These are phyloP conservation scores for Talaromyces ruber DNA, from an alignment of 495 filamentous ascomycete genomes.

Conservation along the genomic window DNA sequence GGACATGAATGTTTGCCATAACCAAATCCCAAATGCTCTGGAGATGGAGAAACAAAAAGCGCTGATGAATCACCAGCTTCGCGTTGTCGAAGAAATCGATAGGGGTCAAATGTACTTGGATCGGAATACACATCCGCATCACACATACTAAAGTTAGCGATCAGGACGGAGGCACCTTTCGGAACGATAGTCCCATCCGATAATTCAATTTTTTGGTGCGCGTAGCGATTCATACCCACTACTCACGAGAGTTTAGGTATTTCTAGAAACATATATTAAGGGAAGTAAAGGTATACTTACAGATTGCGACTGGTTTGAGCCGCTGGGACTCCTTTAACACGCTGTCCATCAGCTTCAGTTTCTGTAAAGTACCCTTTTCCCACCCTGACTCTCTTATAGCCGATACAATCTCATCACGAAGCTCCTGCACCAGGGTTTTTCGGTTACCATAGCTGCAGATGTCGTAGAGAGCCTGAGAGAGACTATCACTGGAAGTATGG, in stretches of 20 bases:
- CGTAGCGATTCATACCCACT: constrained; percentile 37
- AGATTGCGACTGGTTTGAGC: constrained; percentile 17
- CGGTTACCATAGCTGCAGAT: constrained; percentile 27
- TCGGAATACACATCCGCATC: constrained; percentile 22
- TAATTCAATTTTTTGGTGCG: constrained; percentile 20
- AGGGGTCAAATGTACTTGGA: constrained; percentile 12
- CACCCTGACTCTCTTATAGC: constrained; percentile 27
- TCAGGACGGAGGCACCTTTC: constrained; percentile 22
- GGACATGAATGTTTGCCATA: constrained; percentile 35
- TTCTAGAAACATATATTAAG: background rate
- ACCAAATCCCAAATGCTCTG: constrained; percentile 10
- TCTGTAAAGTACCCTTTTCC: constrained; percentile 25
- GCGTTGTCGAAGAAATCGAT: constrained; percentile 10
- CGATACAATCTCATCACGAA: constrained; percentile 30
- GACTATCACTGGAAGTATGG: constrained; percentile 24
- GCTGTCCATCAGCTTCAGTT: constrained; percentile 38
- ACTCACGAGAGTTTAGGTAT: background rate
- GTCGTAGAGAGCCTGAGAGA: constrained; percentile 27
- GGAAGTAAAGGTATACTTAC: constrained; percentile 17
- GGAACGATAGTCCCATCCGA: constrained; percentile 28
- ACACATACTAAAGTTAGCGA: constrained; percentile 24
- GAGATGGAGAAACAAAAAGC: background rate
- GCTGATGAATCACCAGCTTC: background rate
- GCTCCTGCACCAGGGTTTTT: constrained; percentile 23
- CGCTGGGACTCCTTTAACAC: constrained; percentile 35